A percentile compares a stretch with the other conserved stretches of the same genome.
Evolutionary conservation across 768 basidiomycete genomes (phyloP).

Genomic region (Boletus sp.): DNA sequence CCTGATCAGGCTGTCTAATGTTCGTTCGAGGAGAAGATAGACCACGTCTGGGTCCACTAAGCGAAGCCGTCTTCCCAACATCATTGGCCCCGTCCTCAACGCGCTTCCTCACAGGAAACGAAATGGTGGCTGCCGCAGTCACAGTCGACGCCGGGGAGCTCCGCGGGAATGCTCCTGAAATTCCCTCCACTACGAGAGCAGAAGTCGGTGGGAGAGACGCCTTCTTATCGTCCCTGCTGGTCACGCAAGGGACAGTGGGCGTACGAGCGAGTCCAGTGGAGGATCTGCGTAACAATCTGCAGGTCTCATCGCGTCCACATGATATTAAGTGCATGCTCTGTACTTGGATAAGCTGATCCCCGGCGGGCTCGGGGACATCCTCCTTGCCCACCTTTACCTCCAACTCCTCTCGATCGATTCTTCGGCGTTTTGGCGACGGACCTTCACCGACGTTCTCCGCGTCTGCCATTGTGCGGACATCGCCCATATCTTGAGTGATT

Average conservation of each 20-base stretch:
- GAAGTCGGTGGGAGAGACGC: background rate
- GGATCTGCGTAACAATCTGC: background rate
- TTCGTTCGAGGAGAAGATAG: background rate
- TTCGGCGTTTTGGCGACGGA: conserved; percentile 13
- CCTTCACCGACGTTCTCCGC: conserved; percentile 2
- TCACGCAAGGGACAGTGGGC: background rate
- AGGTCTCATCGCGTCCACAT: background rate
- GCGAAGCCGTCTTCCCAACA: conserved; percentile 4
- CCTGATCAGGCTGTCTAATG: background rate
- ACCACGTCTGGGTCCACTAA: background rate
- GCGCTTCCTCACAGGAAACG: conserved; percentile 22
- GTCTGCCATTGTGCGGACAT: background rate
- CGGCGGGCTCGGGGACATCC: background rate
- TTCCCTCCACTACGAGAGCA: background rate
- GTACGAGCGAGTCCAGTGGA: background rate
- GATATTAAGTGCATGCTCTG: background rate
- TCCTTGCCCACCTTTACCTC: background rate
- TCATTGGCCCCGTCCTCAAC: background rate
- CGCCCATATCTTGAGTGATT: background rate
- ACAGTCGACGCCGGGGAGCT: background rate
- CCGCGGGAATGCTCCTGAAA: background rate
- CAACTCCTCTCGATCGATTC: conserved; percentile 7
- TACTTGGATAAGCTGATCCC: background rate
- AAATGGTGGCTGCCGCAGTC: conserved; percentile 6
- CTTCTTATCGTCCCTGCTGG: background rate